Conservation (phyloP, 495 filamentous ascomycete genomes). For the Aspergillus kassunensis region DNA sequence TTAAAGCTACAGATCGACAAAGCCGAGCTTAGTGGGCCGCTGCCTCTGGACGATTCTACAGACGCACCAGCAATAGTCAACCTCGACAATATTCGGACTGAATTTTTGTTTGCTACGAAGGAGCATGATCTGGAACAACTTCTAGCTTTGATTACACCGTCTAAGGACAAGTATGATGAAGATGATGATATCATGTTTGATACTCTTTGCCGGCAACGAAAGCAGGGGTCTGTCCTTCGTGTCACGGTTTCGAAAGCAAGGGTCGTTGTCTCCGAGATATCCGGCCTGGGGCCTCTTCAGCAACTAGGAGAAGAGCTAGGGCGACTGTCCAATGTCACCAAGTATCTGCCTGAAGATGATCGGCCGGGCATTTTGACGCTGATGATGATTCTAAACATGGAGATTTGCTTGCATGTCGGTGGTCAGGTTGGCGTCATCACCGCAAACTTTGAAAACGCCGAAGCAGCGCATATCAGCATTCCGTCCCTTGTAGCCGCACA, state of each 20-base stretch:
- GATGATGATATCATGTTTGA: slow-evolving; percentile 95
- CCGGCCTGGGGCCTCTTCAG: slow-evolving; percentile 60
- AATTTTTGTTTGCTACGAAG: slow-evolving; percentile 69
- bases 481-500: slow-evolving; percentile 77
- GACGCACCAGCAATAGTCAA: slow-evolving; percentile 51
- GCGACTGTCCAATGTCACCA: slow-evolving; percentile 79
- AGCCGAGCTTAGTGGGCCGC: slow-evolving; percentile 68
- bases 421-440: slow-evolving; percentile 63
- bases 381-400: slow-evolving; percentile 57
- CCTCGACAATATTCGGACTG: slow-evolving; percentile 62
- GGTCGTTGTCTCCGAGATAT: slow-evolving; percentile 51
- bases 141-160: slow-evolving; percentile 82
- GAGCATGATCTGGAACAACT: slow-evolving; percentile 78
- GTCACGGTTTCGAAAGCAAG: slow-evolving; percentile 59
- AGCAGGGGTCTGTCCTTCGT: slow-evolving; percentile 82
- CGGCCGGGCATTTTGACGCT: slow-evolving; percentile 84
- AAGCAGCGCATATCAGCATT: slow-evolving; percentile 78
- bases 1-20: slow-evolving; percentile 70
- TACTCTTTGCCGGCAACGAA: slow-evolving; percentile 81
- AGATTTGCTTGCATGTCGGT: slow-evolving; percentile 53
- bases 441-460: slow-evolving; percentile 52
- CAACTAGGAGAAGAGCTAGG: slow-evolving; percentile 71
- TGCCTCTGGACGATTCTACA: slow-evolving; percentile 38
- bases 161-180: slow-evolving; percentile 84
- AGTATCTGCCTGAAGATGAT: slow-evolving; percentile 94